Conservation (phyloP, 306 rosid genomes). For the Trifolium pratense region DNA sequence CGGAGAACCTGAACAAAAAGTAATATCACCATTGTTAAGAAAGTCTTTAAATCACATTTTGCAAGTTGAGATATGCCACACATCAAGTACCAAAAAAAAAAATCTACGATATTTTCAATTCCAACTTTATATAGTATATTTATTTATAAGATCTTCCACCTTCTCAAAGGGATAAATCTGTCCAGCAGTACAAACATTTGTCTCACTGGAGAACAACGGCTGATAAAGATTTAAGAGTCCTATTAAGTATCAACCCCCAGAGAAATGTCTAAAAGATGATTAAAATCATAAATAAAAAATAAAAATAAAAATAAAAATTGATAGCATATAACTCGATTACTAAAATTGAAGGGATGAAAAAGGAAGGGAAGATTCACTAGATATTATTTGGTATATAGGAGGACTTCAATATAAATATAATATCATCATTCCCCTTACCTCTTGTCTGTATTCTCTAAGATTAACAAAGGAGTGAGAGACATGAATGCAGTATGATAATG, state of each 20-base stretch:
- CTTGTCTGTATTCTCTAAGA: slow-evolving; percentile 89
- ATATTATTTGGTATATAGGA: slow-evolving; percentile 18
- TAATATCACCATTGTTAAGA: slow-evolving; percentile 20
- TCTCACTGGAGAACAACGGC: slow-evolving; percentile 5
- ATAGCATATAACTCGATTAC: slow-evolving; percentile 13
- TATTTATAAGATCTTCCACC: slow-evolving; percentile 9
- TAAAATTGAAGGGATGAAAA: background rate
- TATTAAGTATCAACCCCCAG: background rate
- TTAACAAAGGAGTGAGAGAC: slow-evolving; percentile 93
- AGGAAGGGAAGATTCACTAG: slow-evolving; percentile 15
- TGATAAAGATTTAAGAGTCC: slow-evolving; percentile 3
- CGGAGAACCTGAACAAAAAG: slow-evolving; percentile 71
- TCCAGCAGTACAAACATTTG: slow-evolving; percentile 9
- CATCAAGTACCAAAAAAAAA: slow-evolving; percentile 20
- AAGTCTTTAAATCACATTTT: background rate
- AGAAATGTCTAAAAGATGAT: slow-evolving; percentile 4
- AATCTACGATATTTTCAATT: background rate
- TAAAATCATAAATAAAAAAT: slow-evolving; percentile 18
- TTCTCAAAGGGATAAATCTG: background rate
- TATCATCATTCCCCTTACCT: slow-evolving; percentile 56
- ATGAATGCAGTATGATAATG: slow-evolving; percentile 84
- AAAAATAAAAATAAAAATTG: no score
- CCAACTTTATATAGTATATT: background rate
- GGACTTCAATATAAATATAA: slow-evolving; percentile 22
- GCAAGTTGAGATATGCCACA: slow-evolving; percentile 19